Evolutionary conservation across 208 protist genomes (phyloP).

Genomic region (Naegleria fowleri): DNA sequence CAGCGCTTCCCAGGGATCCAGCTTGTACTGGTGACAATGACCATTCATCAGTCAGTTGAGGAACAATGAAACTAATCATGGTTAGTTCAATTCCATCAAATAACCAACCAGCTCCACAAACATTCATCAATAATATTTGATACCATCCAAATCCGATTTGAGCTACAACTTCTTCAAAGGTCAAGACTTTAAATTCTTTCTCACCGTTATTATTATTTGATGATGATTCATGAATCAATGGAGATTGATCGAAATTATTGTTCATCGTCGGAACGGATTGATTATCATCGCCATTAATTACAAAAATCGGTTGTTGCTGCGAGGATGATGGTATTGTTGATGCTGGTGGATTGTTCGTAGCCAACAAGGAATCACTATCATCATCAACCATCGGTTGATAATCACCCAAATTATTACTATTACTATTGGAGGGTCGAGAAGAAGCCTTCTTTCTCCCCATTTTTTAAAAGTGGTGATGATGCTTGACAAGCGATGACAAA

Average conservation of each 20-base stretch:
- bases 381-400: too few species aligned
- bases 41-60: background rate
- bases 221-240: background rate
- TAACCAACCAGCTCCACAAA: conserved; percentile 22
- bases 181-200: background rate
- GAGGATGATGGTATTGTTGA: too few species aligned
- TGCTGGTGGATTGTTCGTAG: too few species aligned
- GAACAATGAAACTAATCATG: background rate
- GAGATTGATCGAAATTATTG: background rate
- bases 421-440: too few species aligned
- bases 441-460: too few species aligned
- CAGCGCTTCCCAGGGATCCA: background rate
- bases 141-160: conserved; percentile 3
- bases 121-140: background rate
- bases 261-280: background rate
- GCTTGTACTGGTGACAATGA: background rate
- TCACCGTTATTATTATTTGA: background rate
- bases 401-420: too few species aligned
- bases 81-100: conserved; percentile 5
- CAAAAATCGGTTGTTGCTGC: too few species aligned
- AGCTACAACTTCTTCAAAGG: background rate
- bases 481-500: too few species aligned
- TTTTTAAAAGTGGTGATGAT: too few species aligned
- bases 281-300: background rate
- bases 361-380: too few species aligned